Percentiles rank a stretch among this genome's conserved stretches.
Evolutionary conservation across 306 rosid species (phyloP).

Genomic region (Lagenaria siceraria): DNA sequence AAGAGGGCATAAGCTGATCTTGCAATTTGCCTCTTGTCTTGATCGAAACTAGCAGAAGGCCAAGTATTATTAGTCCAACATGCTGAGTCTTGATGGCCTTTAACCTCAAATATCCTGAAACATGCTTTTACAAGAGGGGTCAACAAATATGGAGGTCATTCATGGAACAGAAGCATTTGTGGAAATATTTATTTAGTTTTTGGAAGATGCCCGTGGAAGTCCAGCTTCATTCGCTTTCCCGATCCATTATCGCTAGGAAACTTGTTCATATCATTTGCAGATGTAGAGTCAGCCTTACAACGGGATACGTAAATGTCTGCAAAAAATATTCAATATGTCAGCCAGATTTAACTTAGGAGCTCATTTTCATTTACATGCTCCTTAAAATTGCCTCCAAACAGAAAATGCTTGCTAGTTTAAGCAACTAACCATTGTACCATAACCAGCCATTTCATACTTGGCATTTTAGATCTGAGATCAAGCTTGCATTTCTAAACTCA

Average conservation of each 20-base stretch:
- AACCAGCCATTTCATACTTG: not conserved
- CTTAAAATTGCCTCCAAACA: not conserved
- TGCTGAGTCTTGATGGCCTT: not conserved
- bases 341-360: not conserved
- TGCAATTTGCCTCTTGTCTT: not conserved
- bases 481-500: not conserved
- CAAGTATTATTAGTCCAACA: not conserved
- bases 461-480: not conserved
- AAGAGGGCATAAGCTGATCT: not conserved
- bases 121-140: slow-evolving; percentile 24
- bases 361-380: not conserved
- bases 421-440: not conserved
- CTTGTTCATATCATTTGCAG: slow-evolving; percentile 41
- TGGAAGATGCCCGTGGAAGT: slow-evolving; percentile 62
- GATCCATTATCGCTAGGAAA: slow-evolving; percentile 52
- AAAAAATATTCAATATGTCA: slow-evolving; percentile 8
- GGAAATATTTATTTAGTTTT: slow-evolving; percentile 79
- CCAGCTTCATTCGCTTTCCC: slow-evolving; percentile 75
- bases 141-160: slow-evolving; percentile 19
- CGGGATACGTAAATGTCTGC: slow-evolving; percentile 65
- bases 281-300: slow-evolving; percentile 46
- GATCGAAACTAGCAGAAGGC: not conserved
- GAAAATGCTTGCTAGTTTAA: not conserved
- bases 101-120: not conserved
- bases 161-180: slow-evolving; percentile 85